Conservation (phyloP, 2,329 filamentous ascomycete species). For the Paraconiothyrium brasiliense region DNA sequence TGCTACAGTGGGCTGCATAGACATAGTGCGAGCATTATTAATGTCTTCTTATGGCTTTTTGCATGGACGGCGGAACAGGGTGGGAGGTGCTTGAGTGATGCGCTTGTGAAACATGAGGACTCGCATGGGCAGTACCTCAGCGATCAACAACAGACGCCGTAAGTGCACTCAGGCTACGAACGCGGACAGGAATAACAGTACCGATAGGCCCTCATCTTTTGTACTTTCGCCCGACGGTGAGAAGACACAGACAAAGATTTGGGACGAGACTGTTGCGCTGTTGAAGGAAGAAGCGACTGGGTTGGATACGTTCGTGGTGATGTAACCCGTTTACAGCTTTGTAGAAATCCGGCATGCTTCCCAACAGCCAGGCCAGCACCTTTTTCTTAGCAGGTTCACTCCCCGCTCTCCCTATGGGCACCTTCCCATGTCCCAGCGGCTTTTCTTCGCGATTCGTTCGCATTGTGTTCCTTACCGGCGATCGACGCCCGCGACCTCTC, state of each 20-base stretch:
- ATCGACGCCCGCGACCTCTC: not conserved
- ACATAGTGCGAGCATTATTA: conserved; percentile 17
- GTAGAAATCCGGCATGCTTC: not conserved
- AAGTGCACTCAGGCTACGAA: conserved; percentile 9
- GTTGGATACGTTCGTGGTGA: not conserved
- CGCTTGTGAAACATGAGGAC: conserved; percentile 21
- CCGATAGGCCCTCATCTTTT: conserved; percentile 23
- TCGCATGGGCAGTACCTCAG: conserved; percentile 30
- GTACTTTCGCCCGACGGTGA: conserved; percentile 44
- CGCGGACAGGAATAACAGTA: not conserved
- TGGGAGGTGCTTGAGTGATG: conserved; percentile 24
- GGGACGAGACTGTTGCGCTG: conserved; percentile 50
- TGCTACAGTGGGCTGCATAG: conserved; percentile 28
- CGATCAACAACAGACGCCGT: conserved; percentile 25
- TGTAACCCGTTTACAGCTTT: not conserved
- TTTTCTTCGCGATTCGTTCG: not conserved
- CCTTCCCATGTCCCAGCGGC: not conserved
- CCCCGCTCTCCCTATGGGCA: not conserved
- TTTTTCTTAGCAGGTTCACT: not conserved
- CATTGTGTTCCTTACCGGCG: not conserved
- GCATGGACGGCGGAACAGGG: conserved; percentile 27
- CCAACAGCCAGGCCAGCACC: not conserved
- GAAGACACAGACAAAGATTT: conserved; percentile 50
- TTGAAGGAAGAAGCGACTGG: conserved; percentile 17
- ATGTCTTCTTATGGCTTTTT: conserved; percentile 23